Percentiles rank a stretch among this genome's conserved stretches.
phyloP scores from a whole-genome alignment of 371 early-diverging fungal species.

The Lichtheimia ornata region DNA sequence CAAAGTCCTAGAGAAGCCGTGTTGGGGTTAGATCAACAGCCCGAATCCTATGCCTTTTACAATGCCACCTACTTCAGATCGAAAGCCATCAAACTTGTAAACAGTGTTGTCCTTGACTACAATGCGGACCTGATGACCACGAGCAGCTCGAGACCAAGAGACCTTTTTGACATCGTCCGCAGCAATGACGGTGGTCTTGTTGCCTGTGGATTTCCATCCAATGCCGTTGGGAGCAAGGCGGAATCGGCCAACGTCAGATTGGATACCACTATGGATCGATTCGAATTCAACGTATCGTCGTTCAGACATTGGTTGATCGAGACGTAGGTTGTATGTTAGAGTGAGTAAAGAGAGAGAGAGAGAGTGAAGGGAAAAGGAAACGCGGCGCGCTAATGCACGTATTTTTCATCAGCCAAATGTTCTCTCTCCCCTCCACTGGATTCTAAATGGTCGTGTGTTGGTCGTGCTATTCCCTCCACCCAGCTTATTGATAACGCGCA shows the following conservation, averaged over 20 bases:
- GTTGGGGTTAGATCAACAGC: not conserved
- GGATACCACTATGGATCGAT: slow-evolving; percentile 46
- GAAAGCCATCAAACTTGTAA: slow-evolving; percentile 90
- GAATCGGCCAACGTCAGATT: slow-evolving; percentile 59
- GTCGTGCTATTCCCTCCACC: too few species aligned
- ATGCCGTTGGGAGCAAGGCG: slow-evolving; percentile 79
- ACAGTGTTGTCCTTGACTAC: slow-evolving; percentile 68
- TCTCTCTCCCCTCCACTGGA: too few species aligned
- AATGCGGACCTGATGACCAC: slow-evolving; percentile 84
- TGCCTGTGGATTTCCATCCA: slow-evolving; percentile 76
- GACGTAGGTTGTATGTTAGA: not conserved
- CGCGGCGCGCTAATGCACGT: too few species aligned
- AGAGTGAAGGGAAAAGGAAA: not conserved
- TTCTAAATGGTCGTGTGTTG: too few species aligned
- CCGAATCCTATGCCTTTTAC: too few species aligned
- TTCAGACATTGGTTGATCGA: slow-evolving; percentile 13
- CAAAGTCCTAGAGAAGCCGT: slow-evolving; percentile 66
- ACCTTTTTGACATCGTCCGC: slow-evolving; percentile 70
- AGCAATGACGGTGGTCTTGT: slow-evolving; percentile 65
- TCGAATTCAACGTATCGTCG: slow-evolving; percentile 35
- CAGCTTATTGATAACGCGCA: too few species aligned
- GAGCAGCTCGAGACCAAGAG: slow-evolving; percentile 80
- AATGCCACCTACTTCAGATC: slow-evolving; percentile 59
- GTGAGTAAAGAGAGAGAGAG: not conserved
- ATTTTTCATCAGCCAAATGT: too few species aligned